A percentile compares a stretch with the other conserved stretches of the same genome.
Evolutionary conservation across 495 filamentous ascomycete species (phyloP).

Genomic region (Paragyromitra xinjiangensis): DNA sequence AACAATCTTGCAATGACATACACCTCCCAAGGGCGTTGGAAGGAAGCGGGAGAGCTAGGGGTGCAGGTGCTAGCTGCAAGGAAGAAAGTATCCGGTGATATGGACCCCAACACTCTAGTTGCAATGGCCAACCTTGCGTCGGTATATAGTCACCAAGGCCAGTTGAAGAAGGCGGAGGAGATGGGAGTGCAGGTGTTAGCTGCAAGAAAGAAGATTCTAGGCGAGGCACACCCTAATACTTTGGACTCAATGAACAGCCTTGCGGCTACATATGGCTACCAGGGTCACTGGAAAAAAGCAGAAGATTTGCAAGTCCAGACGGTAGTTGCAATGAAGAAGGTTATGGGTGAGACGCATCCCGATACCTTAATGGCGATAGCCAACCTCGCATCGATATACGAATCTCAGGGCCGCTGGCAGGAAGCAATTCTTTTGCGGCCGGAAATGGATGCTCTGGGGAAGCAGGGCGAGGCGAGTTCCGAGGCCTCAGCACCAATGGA

Average conservation of each 20-base stretch:
- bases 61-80: not conserved
- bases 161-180: not conserved
- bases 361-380: not conserved
- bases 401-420: not conserved
- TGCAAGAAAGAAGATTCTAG: not conserved
- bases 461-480: not conserved
- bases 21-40: conserved; percentile 7
- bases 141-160: not conserved
- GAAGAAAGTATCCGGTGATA: not conserved
- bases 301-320: not conserved
- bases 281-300: not conserved
- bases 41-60: not conserved
- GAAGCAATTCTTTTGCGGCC: too few relatives aligned
- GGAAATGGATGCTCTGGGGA: too few relatives aligned
- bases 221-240: not conserved
- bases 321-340: not conserved
- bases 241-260: not conserved
- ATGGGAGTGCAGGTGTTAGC: not conserved
- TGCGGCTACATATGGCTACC: not conserved
- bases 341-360: not conserved
- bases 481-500: not conserved
- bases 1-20: conserved; percentile 11
- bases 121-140: not conserved
- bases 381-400: not conserved
- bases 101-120: not conserved